Base-by-base conservation (phyloP, 1,139 yeast genomes). In the Sugiyamaella pinicola region DNA sequence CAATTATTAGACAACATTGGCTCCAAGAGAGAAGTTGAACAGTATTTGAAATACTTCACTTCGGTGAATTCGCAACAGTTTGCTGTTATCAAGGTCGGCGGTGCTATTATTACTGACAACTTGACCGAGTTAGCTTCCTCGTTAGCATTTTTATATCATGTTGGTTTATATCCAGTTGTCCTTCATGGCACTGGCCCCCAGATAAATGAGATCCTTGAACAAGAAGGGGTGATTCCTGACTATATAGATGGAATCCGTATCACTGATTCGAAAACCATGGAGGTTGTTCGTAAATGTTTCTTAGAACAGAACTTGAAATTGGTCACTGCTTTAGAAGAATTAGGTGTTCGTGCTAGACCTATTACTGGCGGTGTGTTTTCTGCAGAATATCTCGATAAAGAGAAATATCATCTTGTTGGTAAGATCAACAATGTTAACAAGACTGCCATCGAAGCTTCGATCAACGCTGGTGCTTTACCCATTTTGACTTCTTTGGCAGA, bases 161-260 rank as follows among this genome's bases (percentile, higher is more conserved):
- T 93, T 54, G 99, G 99, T 7, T 80, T 93, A 61, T 93, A 91
- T 67, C 99, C 99, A 18, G 89, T 93, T 59, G 96, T 93, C 19
- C 79, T 95, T 57, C 99, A 93, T 69, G 99, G 99, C 40, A 93
- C 99, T 1, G 99, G 99, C 22, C 99, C 99, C 10, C 99, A 93
- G 73, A 95, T 93, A 73, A 93, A 93, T 68, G 96, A 87, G 64
- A 81, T 90, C 62, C 79, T 93, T 58, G 99, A 93, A 72, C 84
- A 85, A 49, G 96, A 89, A 70, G 97, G 97, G 26, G 90, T 95
- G 39, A 96, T 88, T 69, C 99, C 99, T 1, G 91, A 87, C 62
- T 93, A 93, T 70, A 87, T 85, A 59, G 98, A 93, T 67, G 99
- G 99, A 15, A 93, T 95, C 64, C 83, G 99, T 67, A 89, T 93